phyloP scores from a whole-genome alignment of 148 eudicot genomes.

The Vaccinium macrocarpon region DNA sequence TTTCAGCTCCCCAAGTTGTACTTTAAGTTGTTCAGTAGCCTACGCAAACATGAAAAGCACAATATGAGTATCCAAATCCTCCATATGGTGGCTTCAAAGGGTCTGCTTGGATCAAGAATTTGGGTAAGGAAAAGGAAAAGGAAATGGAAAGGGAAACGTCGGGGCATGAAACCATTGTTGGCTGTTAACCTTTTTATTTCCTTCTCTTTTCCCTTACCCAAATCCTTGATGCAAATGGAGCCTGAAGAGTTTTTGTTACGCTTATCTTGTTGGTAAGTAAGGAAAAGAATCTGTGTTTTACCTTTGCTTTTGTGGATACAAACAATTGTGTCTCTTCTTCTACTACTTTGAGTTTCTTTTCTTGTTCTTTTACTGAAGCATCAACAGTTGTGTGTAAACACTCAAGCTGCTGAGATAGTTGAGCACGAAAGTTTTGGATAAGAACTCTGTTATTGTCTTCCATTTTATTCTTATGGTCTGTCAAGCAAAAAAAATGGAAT shows the following conservation, averaged over 20 bases:
- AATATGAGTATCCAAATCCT: neutral
- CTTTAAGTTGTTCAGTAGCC: conserved; percentile 23
- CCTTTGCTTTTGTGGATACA: conserved; percentile 22
- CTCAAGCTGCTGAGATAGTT: conserved; percentile 32
- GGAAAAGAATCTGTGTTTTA: conserved; percentile 4
- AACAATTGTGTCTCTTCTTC: conserved; percentile 21
- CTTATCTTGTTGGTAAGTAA: neutral
- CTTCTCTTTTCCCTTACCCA: neutral
- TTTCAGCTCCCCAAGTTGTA: conserved; percentile 20
- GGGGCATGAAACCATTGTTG: neutral
- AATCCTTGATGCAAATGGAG: neutral
- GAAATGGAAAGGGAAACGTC: neutral
- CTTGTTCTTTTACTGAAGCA: conserved; percentile 24
- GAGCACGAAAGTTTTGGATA: conserved; percentile 26
- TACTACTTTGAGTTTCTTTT: conserved; percentile 22
- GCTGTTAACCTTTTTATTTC: neutral
- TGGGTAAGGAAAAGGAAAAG: neutral
- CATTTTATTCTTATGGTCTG: conserved; percentile 26
- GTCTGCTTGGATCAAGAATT: neutral
- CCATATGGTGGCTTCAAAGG: neutral
- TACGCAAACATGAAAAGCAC: neutral
- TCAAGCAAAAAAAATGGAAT: neutral
- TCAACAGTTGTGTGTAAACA: conserved; percentile 21
- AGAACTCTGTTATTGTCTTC: conserved; percentile 26
- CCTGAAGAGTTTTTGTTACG: neutral